Evolutionary conservation across 768 basidiomycete species (phyloP).

Genomic region (Pulveroboletus sp.): DNA sequence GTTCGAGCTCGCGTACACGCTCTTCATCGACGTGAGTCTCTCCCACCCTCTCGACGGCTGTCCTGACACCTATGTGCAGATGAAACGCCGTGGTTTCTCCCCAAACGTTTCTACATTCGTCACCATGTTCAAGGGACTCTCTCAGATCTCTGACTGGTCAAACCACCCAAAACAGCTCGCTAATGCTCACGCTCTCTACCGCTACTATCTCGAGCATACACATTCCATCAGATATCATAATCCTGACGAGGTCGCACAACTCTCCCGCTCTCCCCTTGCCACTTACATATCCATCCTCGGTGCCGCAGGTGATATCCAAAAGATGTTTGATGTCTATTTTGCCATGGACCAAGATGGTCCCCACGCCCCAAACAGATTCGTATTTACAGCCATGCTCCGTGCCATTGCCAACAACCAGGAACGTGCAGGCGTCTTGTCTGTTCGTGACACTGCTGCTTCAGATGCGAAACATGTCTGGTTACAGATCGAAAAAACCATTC

Average conservation of each 20-base stretch:
- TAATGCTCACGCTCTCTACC: conserved; percentile 60
- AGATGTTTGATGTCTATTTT: conserved; percentile 75
- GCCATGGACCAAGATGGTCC: conserved; percentile 62
- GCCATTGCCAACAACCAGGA: conserved; percentile 34
- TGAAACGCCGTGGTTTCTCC: conserved; percentile 80
- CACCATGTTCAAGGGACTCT: conserved; percentile 66
- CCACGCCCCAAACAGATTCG: conserved; percentile 54
- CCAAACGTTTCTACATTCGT: conserved; percentile 67
- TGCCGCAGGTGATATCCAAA: conserved; percentile 55
- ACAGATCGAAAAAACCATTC: conserved; percentile 53
- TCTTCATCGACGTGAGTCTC: conserved; percentile 64
- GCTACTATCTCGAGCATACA: conserved; percentile 51
- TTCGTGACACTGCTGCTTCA: conserved; percentile 44
- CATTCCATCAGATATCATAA: conserved; percentile 47
- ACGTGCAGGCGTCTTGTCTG: conserved; percentile 20
- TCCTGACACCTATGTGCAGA: conserved; percentile 40
- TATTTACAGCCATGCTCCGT: conserved; percentile 67
- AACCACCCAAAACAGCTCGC: conserved; percentile 57
- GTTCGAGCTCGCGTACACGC: conserved; percentile 57
- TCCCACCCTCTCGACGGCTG: conserved; percentile 11
- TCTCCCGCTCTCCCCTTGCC: conserved; percentile 45
- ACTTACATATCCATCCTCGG: conserved; percentile 69
- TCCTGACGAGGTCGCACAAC: conserved; percentile 45
- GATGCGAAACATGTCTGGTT: conserved; percentile 74
- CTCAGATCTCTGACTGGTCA: conserved; percentile 61